Evolutionary conservation across 805 yeast genomes (phyloP), one percentile per base, ranked within the genome.

Genomic region (Pichia occidentalis): DNA sequence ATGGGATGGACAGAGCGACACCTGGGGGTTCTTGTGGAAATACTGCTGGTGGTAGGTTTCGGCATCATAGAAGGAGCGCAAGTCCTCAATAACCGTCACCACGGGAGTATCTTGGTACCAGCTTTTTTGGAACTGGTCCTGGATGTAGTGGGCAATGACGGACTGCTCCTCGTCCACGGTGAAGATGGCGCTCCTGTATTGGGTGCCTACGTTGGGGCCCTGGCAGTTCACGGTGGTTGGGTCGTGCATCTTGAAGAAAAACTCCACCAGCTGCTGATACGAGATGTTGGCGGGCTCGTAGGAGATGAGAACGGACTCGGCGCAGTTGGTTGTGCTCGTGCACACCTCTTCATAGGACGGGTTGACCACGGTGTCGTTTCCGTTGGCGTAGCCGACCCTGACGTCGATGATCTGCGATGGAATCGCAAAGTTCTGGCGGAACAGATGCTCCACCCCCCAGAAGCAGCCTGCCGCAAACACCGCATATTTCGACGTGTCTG

Each of bases 1-100:
- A 55, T 90, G 97, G 4, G 90, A 77, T 16, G 95, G 90, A 57
- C 97, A 90, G 42, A 83, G 85, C 59, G 87, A 86, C 4, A 97
- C 97, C 4, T 64, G 60, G 2, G 96, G 95, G 57, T 90, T 86
- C 52, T 75, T 78, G 40, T 71, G 70, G 50, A 90, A 67, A 57
- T 92, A 90, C 45, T 70, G 54, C 57, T 90, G 97, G 59, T 90
- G 98, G 58, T 88, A 90, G 25, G 79, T 88, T 61, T 90, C 98
- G n/a, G 97, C 97, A 56, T 88, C 96, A 66, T 79, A 81, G 70
- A 85, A 92, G 42, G 67, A 68, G 34, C 65, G 56, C 31, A 86
- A 70, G 7, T 84, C 81, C 53, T 75, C 82, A 36, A 88, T 73
- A 32, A 62, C 63, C 1, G 97, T 87, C 32, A 65, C 81, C 19